Evolutionary conservation across 805 yeast species (phyloP).

Genomic region (Spathaspora passalidarum): DNA sequence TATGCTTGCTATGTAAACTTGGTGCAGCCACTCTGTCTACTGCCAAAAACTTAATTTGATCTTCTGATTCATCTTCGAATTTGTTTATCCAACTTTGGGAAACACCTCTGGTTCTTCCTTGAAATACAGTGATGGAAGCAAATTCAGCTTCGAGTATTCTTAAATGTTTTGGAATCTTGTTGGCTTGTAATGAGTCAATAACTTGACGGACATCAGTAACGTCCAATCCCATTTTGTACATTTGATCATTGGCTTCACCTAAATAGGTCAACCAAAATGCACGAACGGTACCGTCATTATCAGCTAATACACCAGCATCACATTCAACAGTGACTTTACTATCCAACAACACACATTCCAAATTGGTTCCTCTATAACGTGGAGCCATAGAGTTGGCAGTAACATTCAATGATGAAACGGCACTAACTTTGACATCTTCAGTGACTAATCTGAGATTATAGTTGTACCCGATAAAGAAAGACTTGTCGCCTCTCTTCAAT

Average conservation of each 20-base stretch:
- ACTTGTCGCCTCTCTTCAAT: constrained; percentile 70
- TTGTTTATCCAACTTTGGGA: constrained; percentile 76
- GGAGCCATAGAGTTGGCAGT: constrained; percentile 70
- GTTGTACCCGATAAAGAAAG: constrained; percentile 79
- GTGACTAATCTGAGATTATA: constrained; percentile 65
- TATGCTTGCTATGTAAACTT: constrained; percentile 20
- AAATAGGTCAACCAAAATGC: constrained; percentile 84
- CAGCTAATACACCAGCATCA: constrained; percentile 75
- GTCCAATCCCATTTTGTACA: constrained; percentile 74
- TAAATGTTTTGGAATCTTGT: constrained; percentile 47
- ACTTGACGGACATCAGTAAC: constrained; percentile 61
- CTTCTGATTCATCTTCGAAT: constrained; percentile 60
- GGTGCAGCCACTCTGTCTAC: constrained; percentile 67
- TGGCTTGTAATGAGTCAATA: constrained; percentile 51
- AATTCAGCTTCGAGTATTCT: constrained; percentile 80
- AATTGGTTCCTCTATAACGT: constrained; percentile 79
- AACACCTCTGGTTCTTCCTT: constrained; percentile 85
- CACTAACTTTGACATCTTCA: constrained; percentile 74
- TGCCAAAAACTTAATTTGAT: constrained; percentile 68
- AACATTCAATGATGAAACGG: constrained; percentile 68
- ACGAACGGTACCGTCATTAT: constrained; percentile 72
- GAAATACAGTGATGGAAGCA: constrained; percentile 60
- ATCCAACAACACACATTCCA: constrained; percentile 75
- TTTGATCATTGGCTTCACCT: constrained; percentile 71
- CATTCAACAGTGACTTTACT: constrained; percentile 71